Base-by-base conservation (phyloP, 768 basidiomycete genomes). In the Tulasnella sp. region DNA sequence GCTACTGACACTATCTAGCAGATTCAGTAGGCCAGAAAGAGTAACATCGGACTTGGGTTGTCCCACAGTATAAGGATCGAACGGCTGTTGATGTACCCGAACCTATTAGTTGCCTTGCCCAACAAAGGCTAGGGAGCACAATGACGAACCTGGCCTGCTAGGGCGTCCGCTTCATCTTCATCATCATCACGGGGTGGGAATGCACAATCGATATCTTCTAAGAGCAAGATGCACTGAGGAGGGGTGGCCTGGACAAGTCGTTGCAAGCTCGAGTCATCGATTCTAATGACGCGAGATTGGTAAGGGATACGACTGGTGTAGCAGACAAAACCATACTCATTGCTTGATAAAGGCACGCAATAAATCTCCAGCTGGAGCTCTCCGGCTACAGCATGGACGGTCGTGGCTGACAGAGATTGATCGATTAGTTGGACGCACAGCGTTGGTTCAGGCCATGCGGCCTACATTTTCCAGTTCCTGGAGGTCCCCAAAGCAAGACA, bases 201-300 rank as follows among this genome's bases (percentile, higher is more conserved):
- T 0, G 88, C 88, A 29, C 88, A 88, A 63, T 91, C 87, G 43
- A 94, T 79, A 67, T 94, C 91, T 67, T 94, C 91, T n/a, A 94
- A 77, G 11, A 94, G 75, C 55, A 93, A 79, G 39, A 94, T 86
- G 66, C 85, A 88, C 12, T 82, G 80, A 31, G 84, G 80, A 2
- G 89, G 87, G 3, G 92, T 87, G 35, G 83, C 80, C 27, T 87
- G 84, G 82, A 93, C 88, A 32, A 93, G 77, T 8, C 83, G 82
- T 19, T 81, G 84, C 25, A 94, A 74, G 6, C 87, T 88, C 60
- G 81, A 82, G 66, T 94, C 91, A 58, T 84, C 85, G 66, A 91
- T 85, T 56, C 60, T 34, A 39, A 25, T 17, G 21, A 4, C 9
- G 4, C 31, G 7, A 11, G 25, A 19, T 50, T 31, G 35, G 31